Evolutionary conservation across 2,329 filamentous ascomycete genomes (phyloP), one percentile per base, ranked within the genome.

Genomic region (Talaromyces sp.): DNA sequence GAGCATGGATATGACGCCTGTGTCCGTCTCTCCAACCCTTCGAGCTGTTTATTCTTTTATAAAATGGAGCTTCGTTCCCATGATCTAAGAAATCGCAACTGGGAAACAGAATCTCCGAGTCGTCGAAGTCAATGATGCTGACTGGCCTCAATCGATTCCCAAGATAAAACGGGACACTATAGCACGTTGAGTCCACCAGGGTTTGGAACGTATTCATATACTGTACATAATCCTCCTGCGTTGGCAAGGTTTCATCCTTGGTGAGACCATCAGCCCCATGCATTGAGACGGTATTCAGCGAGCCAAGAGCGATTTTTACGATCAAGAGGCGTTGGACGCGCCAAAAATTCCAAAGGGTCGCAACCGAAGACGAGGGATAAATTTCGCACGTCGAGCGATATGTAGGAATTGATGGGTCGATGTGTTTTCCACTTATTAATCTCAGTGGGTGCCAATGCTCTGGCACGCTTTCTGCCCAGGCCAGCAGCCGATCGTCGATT

Each of bases 131-230:
- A 16, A 49, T 40, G 11, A 62, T 20, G 17, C 16, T 45, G 35
- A 32, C 44, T 7, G 35, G 36, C 13, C 35, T 57, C 11, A 52
- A 58, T 47, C 63, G 52, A 52, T 63, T 63, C 14, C 62, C 63
- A 10, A 65, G 49, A 27, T 60, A 62, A 45, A 60, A 65, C 3
- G 63, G 63, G 10, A 65, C 49, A 36, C 60, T 63, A 8, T 62
- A 54, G 44, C 63, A 65, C 46, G 62, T 52, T 22, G 45, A 48
- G 24, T 65, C 62, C 4, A 57, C 55, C 20, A 65, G 47, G 20
- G 54, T 52, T 46, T 65, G 63, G 20, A 60, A 9, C 14, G 39
- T 54, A 13, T 52, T 24, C 16, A 51, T 36, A 40, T 43, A 58
- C 16, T 51, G 27, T 22, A 47, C 16, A 11, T 54, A 30, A 42